phyloP scores from a whole-genome alignment of 352 stramenopile genomes.

The Phytophthora colocasiae region DNA sequence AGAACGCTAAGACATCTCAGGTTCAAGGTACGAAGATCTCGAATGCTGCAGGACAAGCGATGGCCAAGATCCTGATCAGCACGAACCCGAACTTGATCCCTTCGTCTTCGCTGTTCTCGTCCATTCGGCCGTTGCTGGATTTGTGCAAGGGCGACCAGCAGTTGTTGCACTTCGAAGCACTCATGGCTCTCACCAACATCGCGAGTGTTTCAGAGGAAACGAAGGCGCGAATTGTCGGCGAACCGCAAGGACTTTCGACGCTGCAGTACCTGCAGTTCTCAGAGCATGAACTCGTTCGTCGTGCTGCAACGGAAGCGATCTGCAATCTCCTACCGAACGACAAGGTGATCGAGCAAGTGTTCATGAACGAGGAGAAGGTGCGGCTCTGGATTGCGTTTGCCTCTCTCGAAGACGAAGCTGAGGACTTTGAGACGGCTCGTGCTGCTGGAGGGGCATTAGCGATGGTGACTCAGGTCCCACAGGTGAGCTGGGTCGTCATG shows the following conservation, averaged over 20 bases:
- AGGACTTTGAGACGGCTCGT: slow-evolving; percentile 92
- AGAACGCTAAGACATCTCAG: slow-evolving; percentile 40
- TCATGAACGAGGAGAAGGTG: slow-evolving; percentile 93
- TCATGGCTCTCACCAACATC: slow-evolving; percentile 99
- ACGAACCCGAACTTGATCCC: slow-evolving; percentile 95
- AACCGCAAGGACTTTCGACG: slow-evolving; percentile 76
- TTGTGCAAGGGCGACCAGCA: slow-evolving; percentile 95
- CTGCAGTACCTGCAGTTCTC: slow-evolving; percentile 95
- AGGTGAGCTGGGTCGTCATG: slow-evolving; percentile 77
- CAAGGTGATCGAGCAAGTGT: slow-evolving; percentile 93
- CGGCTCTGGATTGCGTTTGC: slow-evolving; percentile 94
- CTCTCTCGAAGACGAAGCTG: slow-evolving; percentile 91
- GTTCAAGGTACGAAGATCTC: slow-evolving; percentile 87
- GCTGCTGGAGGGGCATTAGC: slow-evolving; percentile 94
- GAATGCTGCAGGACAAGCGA: slow-evolving; percentile 89
- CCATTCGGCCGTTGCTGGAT: slow-evolving; percentile 89
- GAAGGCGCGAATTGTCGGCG: slow-evolving; percentile 88
- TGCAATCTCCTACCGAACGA: slow-evolving; percentile 96
- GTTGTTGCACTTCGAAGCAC: slow-evolving; percentile 91
- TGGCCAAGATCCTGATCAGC: slow-evolving; percentile 97
- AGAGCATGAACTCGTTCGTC: slow-evolving; percentile 96
- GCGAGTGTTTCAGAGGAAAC: slow-evolving; percentile 93
- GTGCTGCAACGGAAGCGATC: slow-evolving; percentile 96
- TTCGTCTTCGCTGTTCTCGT: slow-evolving; percentile 80
- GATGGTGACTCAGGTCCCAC: slow-evolving; percentile 90